These are phyloP conservation scores for Citrus reticulata DNA, from an alignment of 345 rosid genomes.

Conservation along the genomic window DNA sequence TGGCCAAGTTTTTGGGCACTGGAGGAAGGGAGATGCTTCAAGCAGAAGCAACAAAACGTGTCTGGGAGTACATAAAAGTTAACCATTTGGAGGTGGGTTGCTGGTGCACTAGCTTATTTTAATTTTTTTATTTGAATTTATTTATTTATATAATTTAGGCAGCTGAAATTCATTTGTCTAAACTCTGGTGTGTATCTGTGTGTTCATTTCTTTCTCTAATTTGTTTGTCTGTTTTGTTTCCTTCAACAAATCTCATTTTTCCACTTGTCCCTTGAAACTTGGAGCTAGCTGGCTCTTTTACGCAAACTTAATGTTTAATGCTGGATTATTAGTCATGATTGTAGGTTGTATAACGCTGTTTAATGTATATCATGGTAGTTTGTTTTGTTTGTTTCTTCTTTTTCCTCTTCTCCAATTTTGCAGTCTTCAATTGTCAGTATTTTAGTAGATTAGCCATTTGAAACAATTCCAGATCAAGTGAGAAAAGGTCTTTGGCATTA, in stretches of 20 bases:
- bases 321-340: neutral
- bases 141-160: neutral
- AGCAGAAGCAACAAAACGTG: slow-evolving; percentile 47
- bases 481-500: slow-evolving; percentile 2
- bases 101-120: neutral
- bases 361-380: too few relatives aligned
- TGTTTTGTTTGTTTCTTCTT: neutral
- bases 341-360: neutral
- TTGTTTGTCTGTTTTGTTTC: neutral
- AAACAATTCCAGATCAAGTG: neutral
- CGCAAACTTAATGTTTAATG: neutral
- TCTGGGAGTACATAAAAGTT: slow-evolving; percentile 77
- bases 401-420: neutral
- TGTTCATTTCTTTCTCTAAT: neutral
- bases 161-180: neutral
- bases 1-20: slow-evolving; percentile 73
- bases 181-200: neutral
- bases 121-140: neutral
- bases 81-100: slow-evolving; percentile 72
- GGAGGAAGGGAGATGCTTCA: slow-evolving; percentile 64
- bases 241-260: neutral
- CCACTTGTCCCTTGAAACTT: neutral
- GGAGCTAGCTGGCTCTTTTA: neutral
- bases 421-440: neutral
- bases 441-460: neutral